These are phyloP conservation scores for Phytophthora cactorum DNA, from an alignment of 352 stramenopile genomes.

Conservation along the genomic window DNA sequence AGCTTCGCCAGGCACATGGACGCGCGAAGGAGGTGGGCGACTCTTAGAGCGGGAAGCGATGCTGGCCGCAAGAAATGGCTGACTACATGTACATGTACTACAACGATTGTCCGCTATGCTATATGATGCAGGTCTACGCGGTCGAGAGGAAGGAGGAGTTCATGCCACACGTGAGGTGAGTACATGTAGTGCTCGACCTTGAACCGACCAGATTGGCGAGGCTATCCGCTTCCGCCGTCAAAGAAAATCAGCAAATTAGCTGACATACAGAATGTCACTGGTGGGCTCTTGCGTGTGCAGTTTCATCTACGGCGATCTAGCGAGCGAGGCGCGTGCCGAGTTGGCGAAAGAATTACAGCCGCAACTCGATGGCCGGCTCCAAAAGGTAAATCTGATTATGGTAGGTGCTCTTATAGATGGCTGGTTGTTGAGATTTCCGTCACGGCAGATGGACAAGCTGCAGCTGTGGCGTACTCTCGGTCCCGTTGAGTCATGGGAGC, in stretches of 20 bases:
- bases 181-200: neutral
- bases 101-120: neutral
- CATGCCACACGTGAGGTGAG: constrained; percentile 73
- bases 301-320: constrained; percentile 67
- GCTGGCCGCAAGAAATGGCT: neutral
- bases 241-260: constrained; percentile 5
- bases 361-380: constrained; percentile 32
- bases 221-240: neutral
- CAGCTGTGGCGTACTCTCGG: constrained; percentile 65
- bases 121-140: constrained; percentile 40
- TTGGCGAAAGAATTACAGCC: constrained; percentile 49
- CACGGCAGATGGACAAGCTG: constrained; percentile 43
- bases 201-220: neutral
- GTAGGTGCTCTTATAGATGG: neutral
- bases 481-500: constrained; percentile 45
- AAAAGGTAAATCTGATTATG: constrained; percentile 40
- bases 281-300: constrained; percentile 30
- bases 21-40: constrained; percentile 46
- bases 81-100: neutral
- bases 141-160: constrained; percentile 47
- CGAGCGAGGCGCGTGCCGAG: constrained; percentile 25
- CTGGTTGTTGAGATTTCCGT: constrained; percentile 2
- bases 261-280: constrained; percentile 8
- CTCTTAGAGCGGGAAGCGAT: neutral
- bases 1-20: constrained; percentile 43